Conservation (phyloP, 345 rosid species). For the Reutealis trisperma region DNA sequence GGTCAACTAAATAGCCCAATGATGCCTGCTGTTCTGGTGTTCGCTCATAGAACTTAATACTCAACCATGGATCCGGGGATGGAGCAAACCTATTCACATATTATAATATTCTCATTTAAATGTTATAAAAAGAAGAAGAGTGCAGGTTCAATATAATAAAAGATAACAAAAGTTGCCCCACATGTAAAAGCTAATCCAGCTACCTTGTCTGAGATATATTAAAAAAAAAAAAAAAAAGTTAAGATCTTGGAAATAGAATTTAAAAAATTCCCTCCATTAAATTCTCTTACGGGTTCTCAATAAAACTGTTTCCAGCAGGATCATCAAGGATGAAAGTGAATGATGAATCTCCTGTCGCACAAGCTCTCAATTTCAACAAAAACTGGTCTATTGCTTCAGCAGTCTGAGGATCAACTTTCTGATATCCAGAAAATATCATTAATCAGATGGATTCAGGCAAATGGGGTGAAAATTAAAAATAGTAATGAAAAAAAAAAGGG, state of each 20-base stretch:
- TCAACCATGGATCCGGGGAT: slow-evolving; percentile 74
- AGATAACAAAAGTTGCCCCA: not conserved
- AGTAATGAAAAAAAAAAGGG: slow-evolving; percentile 3
- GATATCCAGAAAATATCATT: slow-evolving; percentile 15
- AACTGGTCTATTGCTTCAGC: slow-evolving; percentile 90
- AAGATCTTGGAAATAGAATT: slow-evolving; percentile 4
- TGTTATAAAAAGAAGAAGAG: not conserved
- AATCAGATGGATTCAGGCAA: not conserved
- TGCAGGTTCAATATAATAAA: not conserved
- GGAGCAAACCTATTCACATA: slow-evolving; percentile 64
- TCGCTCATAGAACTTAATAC: slow-evolving; percentile 78
- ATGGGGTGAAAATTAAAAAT: not conserved
- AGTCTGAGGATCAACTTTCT: slow-evolving; percentile 86
- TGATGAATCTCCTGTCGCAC: slow-evolving; percentile 61
- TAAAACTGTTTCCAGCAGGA: slow-evolving; percentile 94
- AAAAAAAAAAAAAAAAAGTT: not conserved
- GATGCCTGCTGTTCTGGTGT: slow-evolving; percentile 80
- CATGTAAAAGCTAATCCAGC: not conserved
- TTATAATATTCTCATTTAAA: not conserved
- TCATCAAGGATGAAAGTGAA: slow-evolving; percentile 86
- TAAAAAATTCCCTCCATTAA: not conserved
- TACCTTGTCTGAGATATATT: not conserved
- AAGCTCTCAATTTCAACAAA: slow-evolving; percentile 73
- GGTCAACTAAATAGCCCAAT: slow-evolving; percentile 67
- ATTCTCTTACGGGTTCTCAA: slow-evolving; percentile 84